These are phyloP conservation scores for Salvia hispanica DNA, from an alignment of 257 asterid species.

Conservation along the genomic window DNA sequence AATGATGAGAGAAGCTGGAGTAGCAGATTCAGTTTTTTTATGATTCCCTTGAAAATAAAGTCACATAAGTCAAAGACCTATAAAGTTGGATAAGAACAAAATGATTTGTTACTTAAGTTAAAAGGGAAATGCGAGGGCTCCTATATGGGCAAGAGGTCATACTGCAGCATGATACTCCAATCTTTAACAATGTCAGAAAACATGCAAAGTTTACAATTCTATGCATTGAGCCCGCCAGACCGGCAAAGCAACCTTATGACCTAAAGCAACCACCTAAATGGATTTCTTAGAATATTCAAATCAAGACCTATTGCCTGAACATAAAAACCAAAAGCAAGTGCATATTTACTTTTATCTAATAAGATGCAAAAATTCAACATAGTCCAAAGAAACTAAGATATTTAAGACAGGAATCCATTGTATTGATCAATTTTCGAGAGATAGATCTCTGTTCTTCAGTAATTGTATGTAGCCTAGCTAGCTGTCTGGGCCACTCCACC, in stretches of 20 bases:
- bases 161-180: background rate
- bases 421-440: constrained; percentile 4
- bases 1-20: background rate
- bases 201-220: background rate
- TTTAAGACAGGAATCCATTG: background rate
- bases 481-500: background rate
- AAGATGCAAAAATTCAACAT: background rate
- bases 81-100: background rate
- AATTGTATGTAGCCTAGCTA: background rate
- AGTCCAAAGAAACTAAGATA: constrained; percentile 14
- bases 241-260: background rate
- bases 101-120: background rate
- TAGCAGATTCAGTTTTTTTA: constrained; percentile 1
- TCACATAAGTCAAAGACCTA: background rate
- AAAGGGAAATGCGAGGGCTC: background rate
- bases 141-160: background rate
- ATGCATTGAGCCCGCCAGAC: background rate
- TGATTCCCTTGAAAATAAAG: constrained; percentile 9
- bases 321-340: background rate
- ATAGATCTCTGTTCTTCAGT: constrained; percentile 22
- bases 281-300: background rate
- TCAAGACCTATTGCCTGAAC: background rate
- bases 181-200: background rate
- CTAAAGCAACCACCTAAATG: background rate
- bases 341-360: background rate